Evolutionary conservation across 805 yeast species (phyloP).

Genomic region (Candida vaughaniae): DNA sequence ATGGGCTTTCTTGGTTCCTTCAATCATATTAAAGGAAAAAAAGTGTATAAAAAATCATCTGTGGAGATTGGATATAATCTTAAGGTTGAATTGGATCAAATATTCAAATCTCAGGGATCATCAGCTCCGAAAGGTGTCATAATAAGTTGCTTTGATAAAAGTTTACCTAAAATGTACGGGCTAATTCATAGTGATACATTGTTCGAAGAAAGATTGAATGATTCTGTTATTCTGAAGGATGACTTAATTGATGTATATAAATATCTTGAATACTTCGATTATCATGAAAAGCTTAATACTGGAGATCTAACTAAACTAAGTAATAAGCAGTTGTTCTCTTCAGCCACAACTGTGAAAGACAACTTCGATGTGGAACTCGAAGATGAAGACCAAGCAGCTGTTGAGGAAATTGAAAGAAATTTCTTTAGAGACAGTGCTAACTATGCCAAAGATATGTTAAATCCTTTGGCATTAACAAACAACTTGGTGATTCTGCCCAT

Average conservation of each 20-base stretch:
- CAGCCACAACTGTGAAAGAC: slow-evolving; percentile 12
- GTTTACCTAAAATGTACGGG: slow-evolving; percentile 32
- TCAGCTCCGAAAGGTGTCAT: slow-evolving; percentile 24
- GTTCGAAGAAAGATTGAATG: slow-evolving; percentile 5
- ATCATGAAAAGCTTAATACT: slow-evolving; percentile 23
- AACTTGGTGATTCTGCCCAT: slow-evolving; percentile 39
- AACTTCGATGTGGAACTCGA: slow-evolving; percentile 11
- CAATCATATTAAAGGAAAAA: slow-evolving; percentile 9
- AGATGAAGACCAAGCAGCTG: slow-evolving; percentile 5
- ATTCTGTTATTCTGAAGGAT: slow-evolving; percentile 7
- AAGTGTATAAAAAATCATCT: slow-evolving; percentile 30
- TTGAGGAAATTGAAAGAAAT: slow-evolving; percentile 6
- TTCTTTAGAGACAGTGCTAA: slow-evolving; percentile 11
- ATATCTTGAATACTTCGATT: slow-evolving; percentile 31
- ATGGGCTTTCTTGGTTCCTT: slow-evolving; percentile 36
- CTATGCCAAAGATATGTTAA: slow-evolving; percentile 27
- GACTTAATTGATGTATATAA: slow-evolving; percentile 25
- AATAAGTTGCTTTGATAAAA: slow-evolving; percentile 25
- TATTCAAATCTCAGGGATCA: slow-evolving; percentile 9
- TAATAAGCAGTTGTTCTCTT: slow-evolving; percentile 15
- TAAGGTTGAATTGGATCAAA: slow-evolving; percentile 19
- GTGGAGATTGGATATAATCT: slow-evolving; percentile 16
- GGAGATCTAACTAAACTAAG: slow-evolving; percentile 16
- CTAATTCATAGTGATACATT: slow-evolving; percentile 17
- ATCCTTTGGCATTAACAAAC: slow-evolving; percentile 35